Base-by-base conservation (phyloP, 176 grass and related monocot genomes). In the Phoenix dactylifera region DNA sequence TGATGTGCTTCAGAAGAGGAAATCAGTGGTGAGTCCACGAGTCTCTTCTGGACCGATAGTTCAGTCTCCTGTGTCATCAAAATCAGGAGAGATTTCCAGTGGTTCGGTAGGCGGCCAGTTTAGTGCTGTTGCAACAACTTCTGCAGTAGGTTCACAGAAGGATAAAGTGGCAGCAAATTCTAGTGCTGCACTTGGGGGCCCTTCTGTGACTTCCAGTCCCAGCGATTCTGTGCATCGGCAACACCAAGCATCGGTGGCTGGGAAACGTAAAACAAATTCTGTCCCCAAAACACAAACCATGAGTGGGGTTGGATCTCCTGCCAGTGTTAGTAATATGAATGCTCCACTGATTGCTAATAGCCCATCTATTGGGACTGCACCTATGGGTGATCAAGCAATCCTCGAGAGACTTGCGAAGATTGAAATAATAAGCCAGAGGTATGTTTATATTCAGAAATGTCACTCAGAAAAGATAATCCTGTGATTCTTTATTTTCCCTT, bases 31-130 rank as follows among this genome's bases (percentile, higher is more conserved):
- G 30, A 83, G 71, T 50, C 80, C 84, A 54, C 76, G 84, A 52
- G 93, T 80, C 28, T 74, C 87, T 24, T 86, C 87, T 73, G 82
- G 65, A 32, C 68, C 72, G 64, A 82, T 85, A 76, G 82, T 90
- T 64, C 93, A 92, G 22, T 92, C 87, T 71, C 93, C 87, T 39
- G 87, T 98, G 26, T 98, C 93, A 66, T 98, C 93, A 5, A 91
- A 88, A 85, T 98, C 93, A 55, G 87, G 93, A 64, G 92, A 97
- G 69, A 78, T 90, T 59, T 95, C 90, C 52, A 87, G 87, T 80
- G 89, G 73, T 75, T 97, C 92, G 28, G 83, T 89, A 63, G 83
- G 92, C 24, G 90, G 77, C 18, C 92, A 97, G 71, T 88, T 97
- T 65, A 74, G 81, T 64, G 63, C 80, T 66, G 70, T 80, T 62